These are phyloP conservation scores for Camelina sativa DNA, from an alignment of 345 rosid genomes.

Conservation along the genomic window DNA sequence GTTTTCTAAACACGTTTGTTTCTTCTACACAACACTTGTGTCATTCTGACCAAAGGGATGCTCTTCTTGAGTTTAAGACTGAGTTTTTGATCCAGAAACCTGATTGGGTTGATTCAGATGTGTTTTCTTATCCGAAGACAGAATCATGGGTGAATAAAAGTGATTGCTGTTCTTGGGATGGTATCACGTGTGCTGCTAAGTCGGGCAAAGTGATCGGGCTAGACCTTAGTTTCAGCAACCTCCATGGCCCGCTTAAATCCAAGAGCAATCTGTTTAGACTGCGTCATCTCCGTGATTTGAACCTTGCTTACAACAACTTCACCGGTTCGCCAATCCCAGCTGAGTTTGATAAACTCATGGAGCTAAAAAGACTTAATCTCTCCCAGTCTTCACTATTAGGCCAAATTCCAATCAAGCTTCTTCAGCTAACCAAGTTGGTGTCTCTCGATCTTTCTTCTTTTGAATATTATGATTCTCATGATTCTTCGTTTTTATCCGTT, in stretches of 20 bases:
- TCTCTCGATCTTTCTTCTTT: slow-evolving; percentile 24
- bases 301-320: slow-evolving; percentile 44
- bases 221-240: neutral
- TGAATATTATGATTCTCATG: too few species aligned
- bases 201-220: slow-evolving; percentile 13
- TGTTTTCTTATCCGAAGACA: neutral
- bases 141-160: neutral
- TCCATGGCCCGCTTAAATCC: neutral
- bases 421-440: neutral
- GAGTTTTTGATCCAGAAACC: neutral
- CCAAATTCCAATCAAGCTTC: neutral
- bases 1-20: neutral
- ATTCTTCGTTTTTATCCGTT: too few species aligned
- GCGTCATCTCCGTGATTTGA: slow-evolving; percentile 17
- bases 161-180: slow-evolving; percentile 37
- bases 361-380: slow-evolving; percentile 4
- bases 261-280: slow-evolving; percentile 16
- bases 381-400: neutral
- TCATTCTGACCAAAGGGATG: neutral
- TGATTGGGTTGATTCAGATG: too few species aligned
- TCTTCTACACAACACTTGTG: neutral
- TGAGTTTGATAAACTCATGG: neutral
- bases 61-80: neutral
- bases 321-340: neutral
- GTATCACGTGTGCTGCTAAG: slow-evolving; percentile 2